Evolutionary conservation across 108 stramenopile genomes (phyloP).

Genomic region (Aurantiochytrium sp.): DNA sequence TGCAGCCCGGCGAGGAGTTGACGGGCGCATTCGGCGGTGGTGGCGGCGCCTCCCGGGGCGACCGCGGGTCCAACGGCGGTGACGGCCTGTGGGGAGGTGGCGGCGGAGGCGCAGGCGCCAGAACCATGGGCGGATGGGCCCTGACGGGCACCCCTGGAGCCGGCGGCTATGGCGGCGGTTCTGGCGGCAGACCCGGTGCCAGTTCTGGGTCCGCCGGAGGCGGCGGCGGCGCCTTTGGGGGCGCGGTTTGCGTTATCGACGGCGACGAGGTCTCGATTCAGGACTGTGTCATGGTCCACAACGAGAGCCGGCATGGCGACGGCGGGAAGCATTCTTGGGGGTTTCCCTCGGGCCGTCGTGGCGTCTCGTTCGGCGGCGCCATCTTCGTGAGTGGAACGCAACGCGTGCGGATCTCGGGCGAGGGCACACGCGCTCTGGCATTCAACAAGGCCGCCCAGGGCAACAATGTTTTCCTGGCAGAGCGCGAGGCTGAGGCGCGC

Average conservation of each 20-base stretch:
- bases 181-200: background rate
- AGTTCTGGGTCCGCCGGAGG: background rate
- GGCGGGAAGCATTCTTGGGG: background rate
- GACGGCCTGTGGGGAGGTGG: background rate
- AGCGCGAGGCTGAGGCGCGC: background rate
- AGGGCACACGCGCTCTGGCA: background rate
- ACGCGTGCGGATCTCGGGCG: background rate
- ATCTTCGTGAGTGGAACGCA: background rate
- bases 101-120: slow-evolving; percentile 19
- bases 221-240: slow-evolving; percentile 23
- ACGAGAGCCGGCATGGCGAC: background rate
- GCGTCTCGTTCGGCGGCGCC: background rate
- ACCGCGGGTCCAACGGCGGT: background rate
- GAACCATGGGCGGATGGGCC: background rate
- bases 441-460: background rate
- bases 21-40: background rate
- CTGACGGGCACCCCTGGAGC: background rate
- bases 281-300: background rate
- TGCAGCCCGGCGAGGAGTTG: background rate
- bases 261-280: background rate
- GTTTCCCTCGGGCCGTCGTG: background rate
- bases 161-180: background rate
- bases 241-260: background rate
- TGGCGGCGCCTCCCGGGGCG: background rate
- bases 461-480: background rate